Evolutionary conservation across 2,329 filamentous ascomycete species (phyloP).

Genomic region (Phyllosticta paracitricarpa): DNA sequence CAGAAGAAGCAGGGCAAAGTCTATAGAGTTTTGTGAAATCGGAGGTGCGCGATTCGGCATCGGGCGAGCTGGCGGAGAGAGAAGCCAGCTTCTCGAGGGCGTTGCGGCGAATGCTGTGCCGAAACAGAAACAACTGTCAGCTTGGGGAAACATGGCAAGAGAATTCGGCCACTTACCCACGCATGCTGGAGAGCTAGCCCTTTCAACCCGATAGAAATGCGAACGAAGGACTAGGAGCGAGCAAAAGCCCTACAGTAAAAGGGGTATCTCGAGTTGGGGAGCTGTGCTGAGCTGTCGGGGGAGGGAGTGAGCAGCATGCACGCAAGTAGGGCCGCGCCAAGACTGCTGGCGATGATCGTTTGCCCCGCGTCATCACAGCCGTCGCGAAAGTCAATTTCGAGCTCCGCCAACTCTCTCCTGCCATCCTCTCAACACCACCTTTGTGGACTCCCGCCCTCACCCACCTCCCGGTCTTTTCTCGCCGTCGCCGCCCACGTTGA

Average conservation of each 20-base stretch:
- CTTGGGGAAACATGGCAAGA: not conserved
- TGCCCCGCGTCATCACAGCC: not conserved
- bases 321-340: not conserved
- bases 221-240: conserved; percentile 3
- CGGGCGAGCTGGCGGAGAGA: conserved; percentile 32
- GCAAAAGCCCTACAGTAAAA: not conserved
- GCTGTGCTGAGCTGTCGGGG: not conserved
- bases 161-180: conserved; percentile 4
- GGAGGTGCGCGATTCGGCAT: conserved; percentile 19
- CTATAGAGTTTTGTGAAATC: conserved; percentile 35
- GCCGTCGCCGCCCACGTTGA: not conserved
- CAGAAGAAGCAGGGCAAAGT: conserved; percentile 18
- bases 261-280: not conserved
- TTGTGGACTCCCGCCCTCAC: not conserved
- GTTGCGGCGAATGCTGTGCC: conserved; percentile 28
- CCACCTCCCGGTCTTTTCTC: not conserved
- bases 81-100: conserved; percentile 42
- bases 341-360: not conserved
- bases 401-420: not conserved
- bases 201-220: conserved; percentile 3
- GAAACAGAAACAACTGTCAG: conserved; percentile 2
- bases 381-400: not conserved
- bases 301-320: not conserved
- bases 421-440: not conserved
- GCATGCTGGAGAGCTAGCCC: conserved; percentile 4